Evolutionary conservation across 345 rosid genomes (phyloP).

Genomic region (Pseudoturritis turrita): DNA sequence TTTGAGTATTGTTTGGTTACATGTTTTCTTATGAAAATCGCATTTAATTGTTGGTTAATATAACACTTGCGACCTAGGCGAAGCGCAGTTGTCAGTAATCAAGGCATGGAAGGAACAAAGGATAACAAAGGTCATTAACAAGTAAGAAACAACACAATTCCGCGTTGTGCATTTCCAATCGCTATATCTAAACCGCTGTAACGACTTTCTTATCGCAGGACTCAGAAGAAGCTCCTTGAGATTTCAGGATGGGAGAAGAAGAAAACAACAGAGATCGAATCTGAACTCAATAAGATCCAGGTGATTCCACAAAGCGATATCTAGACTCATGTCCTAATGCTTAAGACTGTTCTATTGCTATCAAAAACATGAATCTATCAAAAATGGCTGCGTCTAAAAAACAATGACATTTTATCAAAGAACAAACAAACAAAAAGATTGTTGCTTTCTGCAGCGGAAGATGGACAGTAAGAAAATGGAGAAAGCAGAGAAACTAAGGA

Average conservation of each 20-base stretch:
- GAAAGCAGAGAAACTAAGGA: conserved; percentile 59
- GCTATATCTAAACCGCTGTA: neutral
- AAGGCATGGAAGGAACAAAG: conserved; percentile 86
- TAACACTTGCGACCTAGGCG: conserved; percentile 55
- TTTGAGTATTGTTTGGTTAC: neutral
- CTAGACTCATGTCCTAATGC: neutral
- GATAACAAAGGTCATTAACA: conserved; percentile 62
- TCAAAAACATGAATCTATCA: conserved; percentile 5
- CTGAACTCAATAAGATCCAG: conserved; percentile 58
- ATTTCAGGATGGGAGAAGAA: conserved; percentile 76
- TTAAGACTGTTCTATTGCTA: neutral
- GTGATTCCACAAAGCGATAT: conserved; percentile 30
- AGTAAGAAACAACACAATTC: conserved; percentile 38
- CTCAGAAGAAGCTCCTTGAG: conserved; percentile 57
- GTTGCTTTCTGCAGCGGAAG: conserved; percentile 45
- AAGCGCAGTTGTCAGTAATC: conserved; percentile 50
- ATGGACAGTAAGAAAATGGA: conserved; percentile 62
- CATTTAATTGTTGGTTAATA: conserved; percentile 21
- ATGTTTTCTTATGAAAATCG: neutral
- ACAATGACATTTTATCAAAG: neutral
- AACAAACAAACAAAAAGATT: neutral
- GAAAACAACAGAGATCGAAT: conserved; percentile 62
- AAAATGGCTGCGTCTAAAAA: neutral
- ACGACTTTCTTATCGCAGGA: conserved; percentile 40
- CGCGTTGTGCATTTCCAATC: neutral